These are phyloP conservation scores for Emericellopsis terricola DNA, from an alignment of 495 filamentous ascomycete genomes.

Conservation along the genomic window DNA sequence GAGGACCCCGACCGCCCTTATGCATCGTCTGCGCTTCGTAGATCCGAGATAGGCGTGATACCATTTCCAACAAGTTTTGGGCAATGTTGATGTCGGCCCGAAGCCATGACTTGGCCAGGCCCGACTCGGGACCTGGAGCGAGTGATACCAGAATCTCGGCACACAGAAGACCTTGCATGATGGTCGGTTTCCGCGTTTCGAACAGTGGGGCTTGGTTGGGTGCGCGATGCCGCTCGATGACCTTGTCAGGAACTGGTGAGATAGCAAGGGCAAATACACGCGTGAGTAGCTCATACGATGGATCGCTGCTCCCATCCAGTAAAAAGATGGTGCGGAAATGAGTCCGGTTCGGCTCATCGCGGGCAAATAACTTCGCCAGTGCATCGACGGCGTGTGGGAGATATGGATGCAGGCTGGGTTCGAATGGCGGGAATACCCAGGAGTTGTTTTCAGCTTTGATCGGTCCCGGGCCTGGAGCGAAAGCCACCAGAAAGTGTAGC, in stretches of 20 bases:
- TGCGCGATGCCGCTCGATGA: slow-evolving; percentile 18
- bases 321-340: slow-evolving; percentile 68
- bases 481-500: slow-evolving; percentile 77
- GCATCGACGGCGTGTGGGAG: slow-evolving; percentile 78
- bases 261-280: slow-evolving; percentile 78
- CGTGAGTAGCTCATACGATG: slow-evolving; percentile 68
- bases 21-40: slow-evolving; percentile 21
- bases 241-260: slow-evolving; percentile 56
- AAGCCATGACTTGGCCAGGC: slow-evolving; percentile 67
- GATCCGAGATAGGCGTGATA: slow-evolving; percentile 49
- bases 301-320: slow-evolving; percentile 39
- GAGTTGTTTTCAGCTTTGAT: slow-evolving; percentile 32
- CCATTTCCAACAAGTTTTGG: slow-evolving; percentile 52
- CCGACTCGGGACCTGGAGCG: slow-evolving; percentile 48
- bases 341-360: slow-evolving; percentile 82
- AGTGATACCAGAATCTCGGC: slow-evolving; percentile 75
- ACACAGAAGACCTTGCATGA: slow-evolving; percentile 82
- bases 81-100: slow-evolving; percentile 74
- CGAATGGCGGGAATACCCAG: slow-evolving; percentile 57
- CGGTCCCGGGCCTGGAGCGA: slow-evolving; percentile 57
- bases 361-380: slow-evolving; percentile 78
- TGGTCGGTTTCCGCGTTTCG: slow-evolving; percentile 64
- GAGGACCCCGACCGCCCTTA: slow-evolving; percentile 10
- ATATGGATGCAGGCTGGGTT: slow-evolving; percentile 67
- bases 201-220: slow-evolving; percentile 39